phyloP scores from a whole-genome alignment of 306 rosid species.

The Potentilla sterilis region DNA sequence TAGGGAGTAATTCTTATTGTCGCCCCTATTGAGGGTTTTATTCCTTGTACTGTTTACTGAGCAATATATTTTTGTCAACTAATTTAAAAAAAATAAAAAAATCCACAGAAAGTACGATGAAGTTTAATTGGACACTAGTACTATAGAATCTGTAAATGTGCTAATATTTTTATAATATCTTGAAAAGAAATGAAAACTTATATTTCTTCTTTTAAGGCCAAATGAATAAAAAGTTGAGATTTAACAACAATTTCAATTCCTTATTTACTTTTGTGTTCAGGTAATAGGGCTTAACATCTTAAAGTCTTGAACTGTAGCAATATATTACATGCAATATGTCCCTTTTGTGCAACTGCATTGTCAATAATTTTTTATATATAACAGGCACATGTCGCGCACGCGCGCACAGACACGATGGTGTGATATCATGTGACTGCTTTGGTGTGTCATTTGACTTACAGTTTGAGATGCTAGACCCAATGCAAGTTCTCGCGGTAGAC shows the following conservation, averaged over 20 bases:
- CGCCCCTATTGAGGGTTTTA: too few relatives aligned
- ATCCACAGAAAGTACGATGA: too few relatives aligned
- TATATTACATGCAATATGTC: neutral
- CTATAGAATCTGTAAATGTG: neutral
- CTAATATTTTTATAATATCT: neutral
- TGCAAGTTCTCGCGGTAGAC: conserved; percentile 82
- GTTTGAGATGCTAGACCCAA: conserved; percentile 87
- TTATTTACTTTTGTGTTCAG: neutral
- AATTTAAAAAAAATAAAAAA: too few relatives aligned
- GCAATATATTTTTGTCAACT: too few relatives aligned
- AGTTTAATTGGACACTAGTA: neutral
- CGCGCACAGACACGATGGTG: neutral
- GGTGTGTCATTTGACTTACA: conserved; percentile 49
- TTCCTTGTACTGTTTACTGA: too few relatives aligned
- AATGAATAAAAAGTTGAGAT: neutral
- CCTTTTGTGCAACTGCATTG: neutral
- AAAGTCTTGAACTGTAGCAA: too few relatives aligned
- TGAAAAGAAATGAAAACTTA: neutral
- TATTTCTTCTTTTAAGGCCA: neutral
- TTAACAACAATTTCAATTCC: neutral
- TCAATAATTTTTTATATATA: neutral
- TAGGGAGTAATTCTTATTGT: too few relatives aligned
- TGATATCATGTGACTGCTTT: too few relatives aligned
- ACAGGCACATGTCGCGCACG: neutral
- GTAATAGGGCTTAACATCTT: neutral